Evolutionary conservation across 139 green algal species (phyloP), one percentile per base, ranked within the genome.

Genomic region (Pleodorina starrii): DNA sequence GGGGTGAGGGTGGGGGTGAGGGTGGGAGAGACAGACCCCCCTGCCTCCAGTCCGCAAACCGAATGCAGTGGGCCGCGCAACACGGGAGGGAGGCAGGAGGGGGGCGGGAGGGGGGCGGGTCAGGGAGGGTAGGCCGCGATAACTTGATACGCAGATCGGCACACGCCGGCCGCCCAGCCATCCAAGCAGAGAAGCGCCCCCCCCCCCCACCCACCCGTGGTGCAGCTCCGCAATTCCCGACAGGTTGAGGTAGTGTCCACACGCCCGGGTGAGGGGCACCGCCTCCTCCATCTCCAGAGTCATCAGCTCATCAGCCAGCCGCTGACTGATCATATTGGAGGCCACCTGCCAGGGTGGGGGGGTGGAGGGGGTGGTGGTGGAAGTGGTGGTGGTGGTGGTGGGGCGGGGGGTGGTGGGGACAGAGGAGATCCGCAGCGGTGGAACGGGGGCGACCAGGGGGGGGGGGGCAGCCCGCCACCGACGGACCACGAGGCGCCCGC

Each of bases 161-260:
- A n/a, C n/a, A n/a, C n/a, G n/a, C n/a, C n/a, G n/a, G n/a, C n/a
- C n/a, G n/a, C n/a, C n/a, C n/a, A n/a, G n/a, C n/a, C n/a, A n/a
- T n/a, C n/a, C n/a, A n/a, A n/a, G n/a, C n/a, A n/a, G n/a, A n/a
- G n/a, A n/a, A n/a, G n/a, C n/a, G n/a, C 54, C 44, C 29, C 35
- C 63, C 21, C 17, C 66, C n/a, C 42, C 36, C 60, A 48, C 90
- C 9, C 40, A 96, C 95, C 92, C 95, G 92, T 98, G 95, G 80
- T 98, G 94, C 60, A 95, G 95, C 92, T 98, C 96, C 42, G 96
- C 96, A 85, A 98, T 97, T 75, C 87, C 85, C 10, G 92, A 96
- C 32, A 98, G 94, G 91, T 96, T 97, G 29, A 98, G 91, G 91
- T 98, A 98, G 90, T 98, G 96, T 0, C 95, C 94, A 35, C 94